Conservation (phyloP, 1,284 basidiomycete species). For the Pseudozyma tsukubaensis region DNA sequence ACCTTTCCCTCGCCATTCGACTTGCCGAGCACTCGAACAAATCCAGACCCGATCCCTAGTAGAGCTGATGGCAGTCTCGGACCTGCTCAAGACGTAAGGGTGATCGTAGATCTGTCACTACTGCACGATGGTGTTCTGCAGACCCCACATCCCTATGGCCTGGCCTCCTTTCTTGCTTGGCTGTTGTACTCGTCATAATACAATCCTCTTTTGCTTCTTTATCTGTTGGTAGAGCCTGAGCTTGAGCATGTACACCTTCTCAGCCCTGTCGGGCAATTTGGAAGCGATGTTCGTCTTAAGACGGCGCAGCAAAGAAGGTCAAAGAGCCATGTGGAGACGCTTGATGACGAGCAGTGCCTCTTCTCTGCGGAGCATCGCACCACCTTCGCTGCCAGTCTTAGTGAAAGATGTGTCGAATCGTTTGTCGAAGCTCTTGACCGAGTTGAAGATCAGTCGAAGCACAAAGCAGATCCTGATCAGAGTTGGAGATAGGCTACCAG, state of each 20-base stretch:
- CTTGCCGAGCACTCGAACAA: slow-evolving; percentile 87
- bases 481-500: too few relatives aligned
- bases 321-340: slow-evolving; percentile 95
- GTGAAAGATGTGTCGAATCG: slow-evolving; percentile 99
- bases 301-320: slow-evolving; percentile 94
- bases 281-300: slow-evolving; percentile 99
- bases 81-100: slow-evolving; percentile 86
- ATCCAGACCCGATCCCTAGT: slow-evolving; percentile 82
- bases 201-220: slow-evolving; percentile 91
- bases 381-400: slow-evolving; percentile 84
- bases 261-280: slow-evolving; percentile 97
- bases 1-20: slow-evolving; percentile 98
- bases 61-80: slow-evolving; percentile 91
- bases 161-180: slow-evolving; percentile 56
- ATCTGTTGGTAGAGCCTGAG: slow-evolving; percentile 95
- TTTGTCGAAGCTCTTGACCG: slow-evolving; percentile 98
- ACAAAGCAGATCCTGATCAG: slow-evolving; percentile 99
- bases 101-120: slow-evolving; percentile 95
- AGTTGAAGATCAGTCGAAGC: slow-evolving; percentile 98
- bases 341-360: slow-evolving; percentile 97
- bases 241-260: slow-evolving; percentile 95
- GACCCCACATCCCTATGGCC: slow-evolving; percentile 68
- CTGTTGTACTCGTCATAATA: slow-evolving; percentile 71
- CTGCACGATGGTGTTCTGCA: slow-evolving; percentile 99
- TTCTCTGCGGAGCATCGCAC: slow-evolving; percentile 98